These are phyloP conservation scores for Agaricus sinodeliciosus DNA, from an alignment of 768 basidiomycete species.

Conservation along the genomic window DNA sequence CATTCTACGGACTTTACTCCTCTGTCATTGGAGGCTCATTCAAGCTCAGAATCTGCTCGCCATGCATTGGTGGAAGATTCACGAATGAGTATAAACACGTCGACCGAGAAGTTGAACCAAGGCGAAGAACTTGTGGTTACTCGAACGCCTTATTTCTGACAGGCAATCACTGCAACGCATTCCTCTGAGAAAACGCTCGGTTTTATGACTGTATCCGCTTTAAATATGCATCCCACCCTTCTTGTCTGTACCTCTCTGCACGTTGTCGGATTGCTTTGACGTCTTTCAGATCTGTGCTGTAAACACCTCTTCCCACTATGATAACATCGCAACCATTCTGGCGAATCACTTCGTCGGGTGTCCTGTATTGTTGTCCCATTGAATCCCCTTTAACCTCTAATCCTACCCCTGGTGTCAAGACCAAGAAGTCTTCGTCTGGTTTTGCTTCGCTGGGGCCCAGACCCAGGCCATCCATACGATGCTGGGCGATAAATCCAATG, in stretches of 20 bases:
- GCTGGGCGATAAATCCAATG: conserved; percentile 92
- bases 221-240: conserved; percentile 90
- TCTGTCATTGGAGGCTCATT: conserved; percentile 2
- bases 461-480: conserved; percentile 69
- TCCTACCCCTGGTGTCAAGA: conserved; percentile 91
- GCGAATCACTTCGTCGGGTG: conserved; percentile 76
- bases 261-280: conserved; percentile 46
- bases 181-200: too few relatives aligned
- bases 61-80: background rate
- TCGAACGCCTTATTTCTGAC: background rate
- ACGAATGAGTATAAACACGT: background rate
- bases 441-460: conserved; percentile 23
- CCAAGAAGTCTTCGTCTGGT: conserved; percentile 72
- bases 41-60: conserved; percentile 23
- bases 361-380: conserved; percentile 95
- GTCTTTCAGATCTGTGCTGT: conserved; percentile 52
- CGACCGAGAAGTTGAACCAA: background rate
- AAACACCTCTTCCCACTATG: conserved; percentile 94
- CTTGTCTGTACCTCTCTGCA: conserved; percentile 77
- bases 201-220: conserved; percentile 32
- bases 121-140: background rate
- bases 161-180: too few relatives aligned
- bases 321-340: conserved; percentile 90
- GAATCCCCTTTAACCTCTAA: conserved; percentile 71
- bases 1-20: background rate